Conservation (phyloP, 257 asterid genomes). For the Vinca minor region DNA sequence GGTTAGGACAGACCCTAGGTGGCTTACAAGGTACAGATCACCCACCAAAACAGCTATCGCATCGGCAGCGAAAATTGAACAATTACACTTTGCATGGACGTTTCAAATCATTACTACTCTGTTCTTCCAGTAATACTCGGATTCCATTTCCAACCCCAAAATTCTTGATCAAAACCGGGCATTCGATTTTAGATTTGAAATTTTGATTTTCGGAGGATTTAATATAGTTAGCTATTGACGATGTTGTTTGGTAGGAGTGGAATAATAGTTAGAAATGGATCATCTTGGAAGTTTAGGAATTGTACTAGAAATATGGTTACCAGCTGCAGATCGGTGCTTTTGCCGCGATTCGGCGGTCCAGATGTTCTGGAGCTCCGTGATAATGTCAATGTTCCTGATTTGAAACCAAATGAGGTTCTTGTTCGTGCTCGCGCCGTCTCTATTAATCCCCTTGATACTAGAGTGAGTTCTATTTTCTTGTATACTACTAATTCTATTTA, state of each 20-base stretch:
- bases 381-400: slow-evolving; percentile 64
- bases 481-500: too few species aligned
- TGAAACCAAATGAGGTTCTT: slow-evolving; percentile 81
- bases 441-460: slow-evolving; percentile 83
- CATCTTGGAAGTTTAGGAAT: slow-evolving; percentile 20
- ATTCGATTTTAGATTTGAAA: neutral
- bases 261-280: slow-evolving; percentile 18
- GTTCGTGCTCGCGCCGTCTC: slow-evolving; percentile 97
- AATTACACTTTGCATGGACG: too few species aligned
- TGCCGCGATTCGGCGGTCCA: slow-evolving; percentile 90
- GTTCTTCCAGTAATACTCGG: neutral
- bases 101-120: too few species aligned
- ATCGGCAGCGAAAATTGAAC: too few species aligned
- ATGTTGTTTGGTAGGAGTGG: slow-evolving; percentile 34
- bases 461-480: slow-evolving; percentile 45
- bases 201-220: neutral
- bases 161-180: neutral
- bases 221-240: slow-evolving; percentile 12
- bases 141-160: neutral
- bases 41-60: too few species aligned
- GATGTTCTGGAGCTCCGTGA: slow-evolving; percentile 70
- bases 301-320: slow-evolving; percentile 42
- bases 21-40: too few species aligned
- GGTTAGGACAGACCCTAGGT: too few species aligned
- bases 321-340: slow-evolving; percentile 72